Conservation (phyloP, 1,139 yeast species). For the Magnusiomyces ingens region DNA sequence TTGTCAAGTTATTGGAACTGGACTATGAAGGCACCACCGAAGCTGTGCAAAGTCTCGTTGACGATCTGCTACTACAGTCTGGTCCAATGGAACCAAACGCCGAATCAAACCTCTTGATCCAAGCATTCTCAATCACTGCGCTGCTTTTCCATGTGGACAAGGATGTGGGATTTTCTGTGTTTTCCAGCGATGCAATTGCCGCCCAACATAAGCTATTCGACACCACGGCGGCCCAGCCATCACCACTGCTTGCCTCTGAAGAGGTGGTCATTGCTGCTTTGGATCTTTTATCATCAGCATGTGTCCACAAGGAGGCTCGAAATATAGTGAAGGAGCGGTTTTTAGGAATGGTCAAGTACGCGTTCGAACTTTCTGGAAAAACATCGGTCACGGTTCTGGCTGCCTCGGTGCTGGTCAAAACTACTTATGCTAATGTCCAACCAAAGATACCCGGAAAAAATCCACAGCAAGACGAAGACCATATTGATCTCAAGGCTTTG, state of each 20-base stretch:
- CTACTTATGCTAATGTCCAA: conserved; percentile 19
- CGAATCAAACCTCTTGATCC: conserved; percentile 26
- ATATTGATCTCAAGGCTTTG: conserved; percentile 23
- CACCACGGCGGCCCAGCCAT: neutral
- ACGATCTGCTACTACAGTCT: conserved; percentile 11
- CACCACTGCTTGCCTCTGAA: conserved; percentile 17
- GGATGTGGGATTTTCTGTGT: conserved; percentile 14
- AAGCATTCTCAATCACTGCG: conserved; percentile 56
- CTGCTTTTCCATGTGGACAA: conserved; percentile 59
- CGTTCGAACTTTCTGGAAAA: conserved; percentile 20
- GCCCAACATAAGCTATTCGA: conserved; percentile 17
- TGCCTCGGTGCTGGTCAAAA: conserved; percentile 33
- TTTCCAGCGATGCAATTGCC: conserved; percentile 11
- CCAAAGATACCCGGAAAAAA: conserved; percentile 4
- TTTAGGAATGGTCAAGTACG: conserved; percentile 24
- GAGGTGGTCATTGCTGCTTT: conserved; percentile 26
- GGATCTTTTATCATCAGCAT: conserved; percentile 32
- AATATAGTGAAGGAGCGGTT: conserved; percentile 27
- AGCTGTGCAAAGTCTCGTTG: conserved; percentile 17
- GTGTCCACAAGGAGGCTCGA: conserved; percentile 31
- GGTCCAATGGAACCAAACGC: conserved; percentile 14
- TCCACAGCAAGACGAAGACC: conserved; percentile 16
- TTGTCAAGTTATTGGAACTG: conserved; percentile 21
- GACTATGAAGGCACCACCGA: conserved; percentile 14
- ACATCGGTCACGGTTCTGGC: conserved; percentile 29